Evolutionary conservation across 1,284 basidiomycete genomes (phyloP).

Genomic region (Papiliotrema laurentii): DNA sequence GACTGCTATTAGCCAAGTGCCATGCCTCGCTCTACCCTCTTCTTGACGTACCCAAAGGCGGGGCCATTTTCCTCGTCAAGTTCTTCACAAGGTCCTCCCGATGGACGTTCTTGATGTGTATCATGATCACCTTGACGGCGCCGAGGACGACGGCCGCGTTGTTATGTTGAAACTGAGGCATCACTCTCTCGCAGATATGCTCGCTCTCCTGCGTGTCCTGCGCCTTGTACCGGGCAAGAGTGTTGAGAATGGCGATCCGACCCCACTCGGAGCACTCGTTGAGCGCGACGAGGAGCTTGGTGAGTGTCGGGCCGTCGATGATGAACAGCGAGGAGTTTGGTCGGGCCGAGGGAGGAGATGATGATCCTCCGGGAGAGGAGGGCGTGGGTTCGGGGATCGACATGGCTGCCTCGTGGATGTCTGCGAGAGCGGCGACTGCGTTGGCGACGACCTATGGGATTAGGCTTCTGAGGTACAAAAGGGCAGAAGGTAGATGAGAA

Average conservation of each 20-base stretch:
- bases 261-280: constrained; percentile 99
- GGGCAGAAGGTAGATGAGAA: background rate
- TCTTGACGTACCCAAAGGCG: constrained; percentile 61
- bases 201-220: constrained; percentile 90
- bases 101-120: constrained; percentile 79
- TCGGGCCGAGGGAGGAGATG: constrained; percentile 54
- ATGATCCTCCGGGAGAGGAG: constrained; percentile 39
- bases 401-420: constrained; percentile 67
- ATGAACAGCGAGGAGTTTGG: constrained; percentile 60
- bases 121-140: constrained; percentile 95
- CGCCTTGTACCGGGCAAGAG: constrained; percentile 76
- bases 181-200: constrained; percentile 96
- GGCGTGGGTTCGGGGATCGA: constrained; percentile 30
- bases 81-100: constrained; percentile 83
- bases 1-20: constrained; percentile 49
- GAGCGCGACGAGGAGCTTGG: constrained; percentile 87
- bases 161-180: constrained; percentile 96
- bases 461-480: no score
- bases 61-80: constrained; percentile 94
- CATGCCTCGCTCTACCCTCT: background rate
- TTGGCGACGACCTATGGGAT: constrained; percentile 89
- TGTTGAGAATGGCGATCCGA: constrained; percentile 84
- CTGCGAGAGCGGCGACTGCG: constrained; percentile 91
- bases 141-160: constrained; percentile 93
- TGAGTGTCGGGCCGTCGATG: constrained; percentile 75